Evolutionary conservation across 148 eudicot genomes (phyloP).

Genomic region (Bassia scoparia): DNA sequence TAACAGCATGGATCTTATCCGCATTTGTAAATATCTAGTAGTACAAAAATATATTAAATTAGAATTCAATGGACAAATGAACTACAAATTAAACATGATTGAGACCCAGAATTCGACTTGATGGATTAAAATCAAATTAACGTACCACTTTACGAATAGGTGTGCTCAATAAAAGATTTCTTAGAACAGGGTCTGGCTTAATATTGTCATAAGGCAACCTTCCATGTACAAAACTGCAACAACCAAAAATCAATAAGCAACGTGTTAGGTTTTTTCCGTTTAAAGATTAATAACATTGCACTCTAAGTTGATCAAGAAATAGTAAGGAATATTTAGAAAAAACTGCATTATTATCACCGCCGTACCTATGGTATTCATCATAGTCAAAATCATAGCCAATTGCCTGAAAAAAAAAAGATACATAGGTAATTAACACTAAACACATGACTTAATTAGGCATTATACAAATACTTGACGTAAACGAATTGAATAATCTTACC

Average conservation of each 20-base stretch:
- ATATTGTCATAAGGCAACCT: constrained; percentile 84
- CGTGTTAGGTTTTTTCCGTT: too few species aligned
- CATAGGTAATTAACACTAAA: background rate
- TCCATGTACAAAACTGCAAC: constrained; percentile 86
- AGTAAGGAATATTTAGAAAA: background rate
- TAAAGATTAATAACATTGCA: too few species aligned
- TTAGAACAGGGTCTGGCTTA: constrained; percentile 81
- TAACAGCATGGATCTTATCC: constrained; percentile 59
- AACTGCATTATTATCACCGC: too few species aligned
- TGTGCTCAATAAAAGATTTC: constrained; percentile 64
- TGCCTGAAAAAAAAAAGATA: constrained; percentile 39
- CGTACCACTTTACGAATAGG: constrained; percentile 95
- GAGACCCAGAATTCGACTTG: too few species aligned
- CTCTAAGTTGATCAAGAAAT: background rate
- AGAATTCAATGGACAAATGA: too few species aligned
- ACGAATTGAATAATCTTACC: constrained; percentile 42
- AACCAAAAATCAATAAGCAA: background rate
- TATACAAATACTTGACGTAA: constrained; percentile 15
- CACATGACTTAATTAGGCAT: too few species aligned
- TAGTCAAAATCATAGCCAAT: constrained; percentile 95
- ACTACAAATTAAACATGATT: too few species aligned
- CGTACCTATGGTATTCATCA: constrained; percentile 83
- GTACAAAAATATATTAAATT: background rate
- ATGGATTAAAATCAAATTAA: constrained; percentile 9
- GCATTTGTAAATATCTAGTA: constrained; percentile 84